Base-by-base conservation (phyloP, 116 monocot genomes). In the Phalaenopsis hybrid region DNA sequence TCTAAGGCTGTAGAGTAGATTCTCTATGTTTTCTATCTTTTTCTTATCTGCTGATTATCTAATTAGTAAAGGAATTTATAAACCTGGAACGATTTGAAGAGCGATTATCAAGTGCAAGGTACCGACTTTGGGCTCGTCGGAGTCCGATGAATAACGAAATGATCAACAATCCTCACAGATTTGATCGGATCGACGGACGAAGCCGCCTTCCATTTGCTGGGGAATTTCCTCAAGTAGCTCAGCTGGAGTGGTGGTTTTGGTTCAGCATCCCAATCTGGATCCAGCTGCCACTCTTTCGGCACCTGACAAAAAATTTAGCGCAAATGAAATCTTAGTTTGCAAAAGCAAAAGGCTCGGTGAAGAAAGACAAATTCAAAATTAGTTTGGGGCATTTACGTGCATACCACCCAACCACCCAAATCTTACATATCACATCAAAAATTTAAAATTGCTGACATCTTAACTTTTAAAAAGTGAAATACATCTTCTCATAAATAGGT, bases 211-310 rank as follows among this genome's bases (percentile, higher is more conserved):
- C 98, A 98, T 79, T 98, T 93, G 87, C 98, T 98, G 2, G 98
- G 98, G 83, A 86, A 98, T 61, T 52, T 84, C 78, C 91, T 82
- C 50, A 79, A 82, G 83, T 95, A 86, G 83, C 93, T 95, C 85
- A 88, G 86, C 77, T 92, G 93, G 41, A 85, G 77, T 12, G 90
- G 92, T 13, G 79, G 81, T 78, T 89, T 98, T 12, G 88, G 89
- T 50, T 98, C 98, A 13, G 77, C 57, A 74, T 98, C 95, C 95
- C 95, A 98, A 4, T 89, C 73, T 0, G 88, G 88, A 87, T 95
- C 98, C 78, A 95, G 83, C 74, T 89, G 89, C 98, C 95, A 98
- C 8, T 98, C 98, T 82, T 91, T 98, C 0, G 98, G 95, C 51
- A 98, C 93, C 98, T 98, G 83, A 21, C 3, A n/a, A 46, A 63